Conservation (phyloP, 2,329 filamentous ascomycete genomes). For the Emergomyces africanus region DNA sequence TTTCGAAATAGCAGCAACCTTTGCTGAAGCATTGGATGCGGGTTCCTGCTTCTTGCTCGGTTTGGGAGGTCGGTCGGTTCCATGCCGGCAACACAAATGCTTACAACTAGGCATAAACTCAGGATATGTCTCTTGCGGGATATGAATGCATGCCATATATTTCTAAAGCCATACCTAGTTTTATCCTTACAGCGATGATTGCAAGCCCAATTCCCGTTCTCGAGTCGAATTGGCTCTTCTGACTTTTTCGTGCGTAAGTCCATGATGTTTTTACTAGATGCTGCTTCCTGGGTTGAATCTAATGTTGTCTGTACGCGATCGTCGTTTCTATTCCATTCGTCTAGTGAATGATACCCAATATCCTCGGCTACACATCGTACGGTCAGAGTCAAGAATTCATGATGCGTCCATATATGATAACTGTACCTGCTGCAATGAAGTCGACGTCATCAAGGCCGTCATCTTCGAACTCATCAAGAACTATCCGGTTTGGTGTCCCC, state of each 20-base stretch:
- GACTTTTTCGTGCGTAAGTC: slow-evolving; percentile 6
- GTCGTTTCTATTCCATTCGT: slow-evolving; percentile 1
- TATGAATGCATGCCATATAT: slow-evolving; percentile 10
- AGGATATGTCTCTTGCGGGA: slow-evolving; percentile 25
- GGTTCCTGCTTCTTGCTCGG: slow-evolving; percentile 17
- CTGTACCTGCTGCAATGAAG: slow-evolving; percentile 32
- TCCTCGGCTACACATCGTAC: slow-evolving; percentile 7
- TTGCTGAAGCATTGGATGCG: background rate
- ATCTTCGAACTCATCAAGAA: slow-evolving; percentile 40
- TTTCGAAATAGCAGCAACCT: background rate
- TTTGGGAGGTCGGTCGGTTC: slow-evolving; percentile 51
- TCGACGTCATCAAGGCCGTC: slow-evolving; percentile 41
- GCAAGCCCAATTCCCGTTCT: slow-evolving; percentile 62
- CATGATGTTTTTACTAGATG: slow-evolving; percentile 6
- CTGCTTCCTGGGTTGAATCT: slow-evolving; percentile 5
- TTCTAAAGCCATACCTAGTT: slow-evolving; percentile 20
- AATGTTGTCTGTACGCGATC: background rate
- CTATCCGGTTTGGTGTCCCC: slow-evolving; percentile 6
- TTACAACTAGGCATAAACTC: slow-evolving; percentile 40
- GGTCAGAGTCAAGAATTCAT: background rate
- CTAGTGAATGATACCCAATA: slow-evolving; percentile 14
- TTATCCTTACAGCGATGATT: slow-evolving; percentile 57
- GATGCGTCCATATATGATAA: slow-evolving; percentile 1
- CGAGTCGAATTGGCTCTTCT: slow-evolving; percentile 39
- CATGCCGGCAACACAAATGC: slow-evolving; percentile 60